A percentile compares a stretch with the other conserved stretches of the same genome.
These are phyloP conservation scores for Ceratocystis papillata DNA, from an alignment of 2,329 filamentous ascomycete species.

Conservation along the genomic window DNA sequence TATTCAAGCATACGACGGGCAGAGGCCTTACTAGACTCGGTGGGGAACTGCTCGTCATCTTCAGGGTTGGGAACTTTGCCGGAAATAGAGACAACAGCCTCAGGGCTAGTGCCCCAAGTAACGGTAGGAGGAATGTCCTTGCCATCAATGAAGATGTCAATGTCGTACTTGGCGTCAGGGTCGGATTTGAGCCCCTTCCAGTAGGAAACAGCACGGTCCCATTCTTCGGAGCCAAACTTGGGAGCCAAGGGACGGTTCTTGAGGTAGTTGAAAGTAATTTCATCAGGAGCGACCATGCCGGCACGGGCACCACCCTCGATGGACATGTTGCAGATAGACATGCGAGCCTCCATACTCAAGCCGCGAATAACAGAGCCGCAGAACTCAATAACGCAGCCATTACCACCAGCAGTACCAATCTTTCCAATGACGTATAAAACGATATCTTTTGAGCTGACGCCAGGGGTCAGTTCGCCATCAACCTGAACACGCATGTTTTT, in stretches of 20 bases:
- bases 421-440: conserved; percentile 84
- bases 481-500: conserved; percentile 99
- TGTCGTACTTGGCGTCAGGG: conserved; percentile 77
- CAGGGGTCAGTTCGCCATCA: conserved; percentile 76
- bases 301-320: conserved; percentile 93
- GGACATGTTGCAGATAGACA: conserved; percentile 99
- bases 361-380: conserved; percentile 84
- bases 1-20: conserved; percentile 81
- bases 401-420: conserved; percentile 92
- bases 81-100: conserved; percentile 92
- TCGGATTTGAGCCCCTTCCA: conserved; percentile 83
- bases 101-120: conserved; percentile 93
- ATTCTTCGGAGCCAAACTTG: conserved; percentile 70
- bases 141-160: conserved; percentile 76
- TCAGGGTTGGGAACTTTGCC: conserved; percentile 83
- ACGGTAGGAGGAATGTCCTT: conserved; percentile 91
- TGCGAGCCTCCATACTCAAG: conserved; percentile 91
- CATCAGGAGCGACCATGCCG: conserved; percentile 92
- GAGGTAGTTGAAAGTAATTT: conserved; percentile 89
- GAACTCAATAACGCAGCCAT: conserved; percentile 90
- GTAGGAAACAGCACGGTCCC: conserved; percentile 78
- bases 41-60: conserved; percentile 51
- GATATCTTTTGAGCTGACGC: conserved; percentile 93
- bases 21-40: conserved; percentile 66
- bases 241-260: conserved; percentile 84